Base-by-base conservation (phyloP, 257 asterid genomes). In the Salvia hispanica region DNA sequence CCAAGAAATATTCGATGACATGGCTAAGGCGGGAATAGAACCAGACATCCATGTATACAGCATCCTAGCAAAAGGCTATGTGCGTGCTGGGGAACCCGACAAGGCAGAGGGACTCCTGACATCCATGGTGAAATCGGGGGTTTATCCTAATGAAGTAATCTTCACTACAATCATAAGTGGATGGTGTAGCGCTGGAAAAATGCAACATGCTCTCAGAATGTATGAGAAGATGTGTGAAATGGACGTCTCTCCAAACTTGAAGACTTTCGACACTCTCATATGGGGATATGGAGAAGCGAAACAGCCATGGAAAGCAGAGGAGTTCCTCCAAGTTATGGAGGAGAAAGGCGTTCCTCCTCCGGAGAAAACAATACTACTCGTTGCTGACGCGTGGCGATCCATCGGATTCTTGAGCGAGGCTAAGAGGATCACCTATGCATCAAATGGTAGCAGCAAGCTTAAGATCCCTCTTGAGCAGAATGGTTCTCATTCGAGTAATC, bases 221-320 rank as follows among this genome's bases (percentile, higher is more conserved):
- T 91, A 72, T 12, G 78, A 85, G 63, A 81, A 67, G 72, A 88
- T 94, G 97, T 73, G 82, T 46, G 73, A 80, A 66, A 77, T 79
- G 82, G 95, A 85, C 9, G 73, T 88, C 9, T 44, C 86, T 16
- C 99, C 97, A 0, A 94, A 91, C 74, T 50, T 88, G 74, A 88
- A 84, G 75, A 91, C 97, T 21, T 88, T 79, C 52, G 96, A 93
- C 58, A 93, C 99, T 6, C 86, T 93, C 21, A 91, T 93, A 37
- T 88, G 99, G 99, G 99, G 96, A 64, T 93, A 80, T 58, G 95
- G 97, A 39, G 97, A 93, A 76, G 94, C 94, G 12, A 91, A 86
- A 63, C 93, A 81, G 72, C 97, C 99, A 1, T 79, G 95, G 97
- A 91, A 85, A 76, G 95, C 95, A 3, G 91, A 93, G 52, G 95